Evolutionary conservation across 768 basidiomycete genomes (phyloP), one percentile per base, ranked within the genome.

Genomic region (Panaeolus papilionaceus): DNA sequence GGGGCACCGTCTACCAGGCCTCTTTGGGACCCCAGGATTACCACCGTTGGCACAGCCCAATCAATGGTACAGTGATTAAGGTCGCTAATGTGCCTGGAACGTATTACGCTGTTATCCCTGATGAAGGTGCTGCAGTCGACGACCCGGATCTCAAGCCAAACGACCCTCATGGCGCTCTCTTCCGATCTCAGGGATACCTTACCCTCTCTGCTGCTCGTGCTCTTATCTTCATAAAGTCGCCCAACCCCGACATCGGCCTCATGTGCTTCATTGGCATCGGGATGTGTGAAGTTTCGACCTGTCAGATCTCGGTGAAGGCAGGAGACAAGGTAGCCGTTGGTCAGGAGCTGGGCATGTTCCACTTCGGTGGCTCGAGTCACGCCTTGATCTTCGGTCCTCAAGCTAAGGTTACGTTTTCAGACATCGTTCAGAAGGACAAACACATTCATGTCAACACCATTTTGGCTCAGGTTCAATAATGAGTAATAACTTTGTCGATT

Each of bases 11-110:
- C 40, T 84, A 83, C 75, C 89, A 90, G 70, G 88, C 83, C 0
- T 89, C 89, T 75, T 82, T 91, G 68, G 80, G 79, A 63, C 80
- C 86, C 2, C 70, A 81, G 23, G 81, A 82, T 37, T 91, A 89
- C 70, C 90, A 90, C 70, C 85, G 88, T 68, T 90, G 88, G 89
- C 86, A 87, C 74, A 77, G 80, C 63, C 90, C 90, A 64, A 82
- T 90, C 8, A 78, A 80, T 42, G 86, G 85, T 4, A 75, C 61
- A 0, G 76, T 88, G 42, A 73, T 71, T 11, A 78, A 84, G 73
- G 75, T 77, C 16, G 80, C 80, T n/a, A 72, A 82, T 42, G 75
- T 88, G 12, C 85, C 85, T 8, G 86, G 87, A 3, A 83, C 84
- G 0, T 87, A 87, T 73, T 89, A 84, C 67, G 81, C 82, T 11